phyloP scores from a whole-genome alignment of 2,329 filamentous ascomycete species.

The Capronia americana region DNA sequence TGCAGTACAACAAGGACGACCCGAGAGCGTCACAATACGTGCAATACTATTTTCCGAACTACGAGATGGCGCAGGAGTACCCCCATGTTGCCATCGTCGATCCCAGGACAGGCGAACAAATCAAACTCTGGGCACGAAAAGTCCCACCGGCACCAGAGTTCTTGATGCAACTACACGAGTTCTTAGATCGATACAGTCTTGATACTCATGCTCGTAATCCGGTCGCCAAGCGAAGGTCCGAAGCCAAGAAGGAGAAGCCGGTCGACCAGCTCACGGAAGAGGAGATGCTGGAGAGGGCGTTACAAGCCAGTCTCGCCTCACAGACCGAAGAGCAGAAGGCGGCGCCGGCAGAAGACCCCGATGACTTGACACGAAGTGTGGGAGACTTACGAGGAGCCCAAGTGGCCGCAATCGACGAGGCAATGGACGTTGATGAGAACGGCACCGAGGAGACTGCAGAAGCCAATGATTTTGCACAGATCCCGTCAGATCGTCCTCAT shows the following conservation, averaged over 20 bases:
- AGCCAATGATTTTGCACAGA: conserved; percentile 67
- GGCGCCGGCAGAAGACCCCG: conserved; percentile 73
- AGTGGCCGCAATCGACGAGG: conserved; percentile 48
- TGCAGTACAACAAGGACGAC: conserved; percentile 91
- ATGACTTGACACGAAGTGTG: conserved; percentile 78
- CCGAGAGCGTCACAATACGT: conserved; percentile 78
- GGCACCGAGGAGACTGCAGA: conserved; percentile 43
- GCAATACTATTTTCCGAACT: conserved; percentile 83
- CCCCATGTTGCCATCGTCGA: conserved; percentile 96
- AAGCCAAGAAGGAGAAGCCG: conserved; percentile 72
- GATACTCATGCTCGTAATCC: conserved; percentile 90
- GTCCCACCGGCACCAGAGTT: conserved; percentile 80
- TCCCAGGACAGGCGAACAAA: conserved; percentile 92
- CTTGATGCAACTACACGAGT: conserved; percentile 88
- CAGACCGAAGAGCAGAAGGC: conserved; percentile 44
- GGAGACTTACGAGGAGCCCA: conserved; percentile 61
- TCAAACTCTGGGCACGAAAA: conserved; percentile 91
- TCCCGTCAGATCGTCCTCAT: conserved; percentile 76
- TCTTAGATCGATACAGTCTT: conserved; percentile 94
- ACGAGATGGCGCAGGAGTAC: conserved; percentile 86
- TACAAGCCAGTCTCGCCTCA: conserved; percentile 82
- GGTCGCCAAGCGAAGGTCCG: conserved; percentile 77
- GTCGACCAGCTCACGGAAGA: conserved; percentile 93
- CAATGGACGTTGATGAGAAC: conserved; percentile 49
- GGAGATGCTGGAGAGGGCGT: conserved; percentile 92